Percentiles rank a stretch among this genome's conserved stretches.
phyloP scores from a whole-genome alignment of 345 rosid genomes.

The Eutrema heterophyllum region DNA sequence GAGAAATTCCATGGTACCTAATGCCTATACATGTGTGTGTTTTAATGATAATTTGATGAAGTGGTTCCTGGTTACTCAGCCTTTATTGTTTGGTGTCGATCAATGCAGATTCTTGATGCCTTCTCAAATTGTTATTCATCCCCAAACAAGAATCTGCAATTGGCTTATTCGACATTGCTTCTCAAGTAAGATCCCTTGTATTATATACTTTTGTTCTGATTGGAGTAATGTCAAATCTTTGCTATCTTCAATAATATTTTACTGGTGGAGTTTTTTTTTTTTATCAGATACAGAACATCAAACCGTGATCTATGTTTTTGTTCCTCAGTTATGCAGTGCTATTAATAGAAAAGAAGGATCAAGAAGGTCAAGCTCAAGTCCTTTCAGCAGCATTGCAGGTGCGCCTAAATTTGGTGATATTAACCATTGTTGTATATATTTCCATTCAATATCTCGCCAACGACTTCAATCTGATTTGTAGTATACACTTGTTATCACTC shows the following conservation, averaged over 20 bases:
- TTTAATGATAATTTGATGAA: background rate
- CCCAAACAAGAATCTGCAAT: slow-evolving; percentile 80
- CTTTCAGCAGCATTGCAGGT: too few species aligned
- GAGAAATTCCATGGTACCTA: too few species aligned
- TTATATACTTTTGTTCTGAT: background rate
- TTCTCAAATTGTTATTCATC: slow-evolving; percentile 76
- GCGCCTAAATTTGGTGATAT: slow-evolving; percentile 1
- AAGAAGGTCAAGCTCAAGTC: slow-evolving; percentile 93
- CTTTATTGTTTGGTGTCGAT: background rate
- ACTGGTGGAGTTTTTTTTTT: background rate
- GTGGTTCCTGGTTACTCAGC: background rate
- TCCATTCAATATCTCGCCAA: too few species aligned
- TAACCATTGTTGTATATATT: background rate
- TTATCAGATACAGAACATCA: background rate
- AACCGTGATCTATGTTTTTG: slow-evolving; percentile 4
- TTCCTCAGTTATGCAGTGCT: slow-evolving; percentile 67
- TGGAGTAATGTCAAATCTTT: background rate
- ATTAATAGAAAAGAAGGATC: slow-evolving; percentile 71
- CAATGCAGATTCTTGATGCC: slow-evolving; percentile 85
- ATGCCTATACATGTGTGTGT: too few species aligned
- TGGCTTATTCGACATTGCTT: slow-evolving; percentile 83
- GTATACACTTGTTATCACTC: background rate
- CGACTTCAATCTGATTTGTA: too few species aligned
- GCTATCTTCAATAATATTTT: background rate
- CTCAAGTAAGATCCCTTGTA: slow-evolving; percentile 73